These are phyloP conservation scores for Fonsecaea monophora DNA, from an alignment of 2,329 filamentous ascomycete species.

Conservation along the genomic window DNA sequence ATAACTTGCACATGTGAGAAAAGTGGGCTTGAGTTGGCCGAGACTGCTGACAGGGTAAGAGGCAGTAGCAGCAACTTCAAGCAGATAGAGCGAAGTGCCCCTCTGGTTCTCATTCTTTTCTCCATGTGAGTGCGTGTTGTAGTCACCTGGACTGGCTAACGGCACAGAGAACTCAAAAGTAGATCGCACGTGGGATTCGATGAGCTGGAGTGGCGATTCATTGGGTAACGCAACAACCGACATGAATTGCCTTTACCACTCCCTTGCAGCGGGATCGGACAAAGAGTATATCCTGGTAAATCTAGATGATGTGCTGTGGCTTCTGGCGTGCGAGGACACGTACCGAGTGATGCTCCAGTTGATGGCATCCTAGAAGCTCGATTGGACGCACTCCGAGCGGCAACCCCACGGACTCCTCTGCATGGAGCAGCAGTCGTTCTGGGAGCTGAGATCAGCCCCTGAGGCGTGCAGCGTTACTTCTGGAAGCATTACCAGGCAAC, in stretches of 20 bases:
- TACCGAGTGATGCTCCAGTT: neutral
- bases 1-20: neutral
- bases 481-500: neutral
- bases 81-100: neutral
- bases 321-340: neutral
- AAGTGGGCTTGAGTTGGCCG: neutral
- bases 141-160: neutral
- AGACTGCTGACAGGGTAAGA: neutral
- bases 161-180: neutral
- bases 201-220: neutral
- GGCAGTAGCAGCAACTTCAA: neutral
- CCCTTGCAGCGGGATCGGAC: neutral
- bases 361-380: neutral
- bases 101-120: neutral
- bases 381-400: neutral
- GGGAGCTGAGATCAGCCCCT: neutral
- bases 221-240: neutral
- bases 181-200: neutral
- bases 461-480: conserved; percentile 5
- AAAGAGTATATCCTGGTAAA: neutral
- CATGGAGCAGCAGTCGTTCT: neutral
- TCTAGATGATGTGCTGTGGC: neutral
- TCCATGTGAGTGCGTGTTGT: neutral
- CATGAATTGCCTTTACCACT: neutral
- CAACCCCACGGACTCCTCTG: neutral